Base-by-base conservation (phyloP, 257 asterid species). In the Jaltomata sinuosa region DNA sequence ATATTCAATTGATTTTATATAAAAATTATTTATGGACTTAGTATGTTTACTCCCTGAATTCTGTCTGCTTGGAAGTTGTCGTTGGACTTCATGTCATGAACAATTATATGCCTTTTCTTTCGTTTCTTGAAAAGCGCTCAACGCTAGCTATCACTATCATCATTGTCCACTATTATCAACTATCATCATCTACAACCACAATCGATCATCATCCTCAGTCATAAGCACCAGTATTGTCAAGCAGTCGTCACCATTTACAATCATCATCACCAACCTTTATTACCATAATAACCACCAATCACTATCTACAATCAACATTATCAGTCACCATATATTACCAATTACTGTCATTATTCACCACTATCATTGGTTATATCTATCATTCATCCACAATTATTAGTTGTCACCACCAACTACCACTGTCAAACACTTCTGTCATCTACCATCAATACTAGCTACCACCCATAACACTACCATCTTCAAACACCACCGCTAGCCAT, bases 41-140 rank as follows among this genome's bases (percentile, higher is more conserved):
- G 78, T 72, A 80, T 83, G 81, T 81, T 85, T 69, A 62, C 36
- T 87, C 71, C 47, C 80, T 82, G 47, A 83, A 61, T 80, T 82
- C 59, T 87, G 85, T 89, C 88, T 80, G 85, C 82, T 84, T 81
- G 59, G 87, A 42, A 86, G 84, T 85, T 83, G 86, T 86, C 85
- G 62, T 31, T 76, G 80, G 85, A 79, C 22, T 82, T 78, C 21
- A 65, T 84, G 69, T 78, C 85, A 53, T 55, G 69, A 31, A 53
- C 45, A 80, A 62, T 77, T 65, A 78, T 53, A 79, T 67, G 64
- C 42, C 32, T 57, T 84, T 65, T 50, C 47, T 21, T 53, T 76
- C 32, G n/a, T 80, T 64, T 29, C 19, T 57, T 68, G 77, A 19
- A 19, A 67, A 11, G 3, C 14, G 8, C 49, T 67, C 3, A 29